These are phyloP conservation scores for Rosa chinensis DNA, from an alignment of 306 rosid genomes.

Conservation along the genomic window DNA sequence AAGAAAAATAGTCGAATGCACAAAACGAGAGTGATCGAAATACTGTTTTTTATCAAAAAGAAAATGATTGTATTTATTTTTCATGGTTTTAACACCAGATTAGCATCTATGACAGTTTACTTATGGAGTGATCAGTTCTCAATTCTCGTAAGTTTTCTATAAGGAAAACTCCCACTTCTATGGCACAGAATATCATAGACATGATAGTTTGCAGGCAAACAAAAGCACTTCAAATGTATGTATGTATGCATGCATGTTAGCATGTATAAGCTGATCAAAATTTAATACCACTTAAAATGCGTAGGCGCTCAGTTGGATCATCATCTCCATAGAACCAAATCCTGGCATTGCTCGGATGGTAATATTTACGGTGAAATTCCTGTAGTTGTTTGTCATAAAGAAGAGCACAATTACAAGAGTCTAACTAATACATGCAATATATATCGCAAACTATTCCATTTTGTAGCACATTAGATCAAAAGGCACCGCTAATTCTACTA, in stretches of 20 bases:
- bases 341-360: slow-evolving; percentile 92
- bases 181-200: background rate
- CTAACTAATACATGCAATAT: background rate
- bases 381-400: slow-evolving; percentile 37
- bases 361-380: slow-evolving; percentile 94
- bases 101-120: background rate
- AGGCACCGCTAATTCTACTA: background rate
- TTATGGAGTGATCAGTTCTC: background rate
- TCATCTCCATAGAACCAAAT: slow-evolving; percentile 99
- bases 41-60: background rate
- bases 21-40: background rate
- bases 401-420: background rate
- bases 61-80: background rate
- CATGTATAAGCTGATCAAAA: slow-evolving; percentile 2
- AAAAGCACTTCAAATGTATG: background rate
- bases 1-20: background rate
- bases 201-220: background rate
- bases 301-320: slow-evolving; percentile 87
- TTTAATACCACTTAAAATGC: slow-evolving; percentile 68
- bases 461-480: background rate
- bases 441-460: background rate
- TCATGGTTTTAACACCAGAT: background rate
- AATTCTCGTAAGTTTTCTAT: background rate
- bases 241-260: background rate
- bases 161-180: background rate